Percentiles rank a stretch among this genome's conserved stretches.
Conservation (phyloP, 2,329 filamentous ascomycete species). For the Clarireedia homoeocarpa region DNA sequence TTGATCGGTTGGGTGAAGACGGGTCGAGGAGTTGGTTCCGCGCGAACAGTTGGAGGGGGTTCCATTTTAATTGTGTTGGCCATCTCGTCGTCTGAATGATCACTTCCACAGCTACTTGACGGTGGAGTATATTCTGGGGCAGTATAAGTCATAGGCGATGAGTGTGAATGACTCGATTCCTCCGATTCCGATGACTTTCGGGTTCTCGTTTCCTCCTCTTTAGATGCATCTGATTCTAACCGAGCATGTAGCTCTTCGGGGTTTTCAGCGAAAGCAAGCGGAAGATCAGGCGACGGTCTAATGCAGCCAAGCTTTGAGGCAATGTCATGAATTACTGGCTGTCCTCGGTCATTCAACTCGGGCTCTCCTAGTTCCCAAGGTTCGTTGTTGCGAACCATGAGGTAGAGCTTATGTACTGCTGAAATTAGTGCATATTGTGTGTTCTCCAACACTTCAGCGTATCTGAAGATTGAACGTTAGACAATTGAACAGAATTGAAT, state of each 20-base stretch:
- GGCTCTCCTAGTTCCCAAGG: constrained; percentile 56
- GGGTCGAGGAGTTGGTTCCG: too few species aligned
- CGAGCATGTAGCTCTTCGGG: constrained; percentile 49
- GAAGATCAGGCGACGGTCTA: constrained; percentile 52
- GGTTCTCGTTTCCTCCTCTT: constrained; percentile 7
- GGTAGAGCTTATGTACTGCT: constrained; percentile 58
- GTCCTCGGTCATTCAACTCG: constrained; percentile 53
- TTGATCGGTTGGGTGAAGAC: neutral
- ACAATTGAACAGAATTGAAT: constrained; percentile 6
- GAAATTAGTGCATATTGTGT: constrained; percentile 57
- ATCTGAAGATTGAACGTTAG: constrained; percentile 32
- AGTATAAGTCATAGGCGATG: constrained; percentile 17
- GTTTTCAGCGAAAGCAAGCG: constrained; percentile 52
- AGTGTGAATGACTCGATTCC: constrained; percentile 13
- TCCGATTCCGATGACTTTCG: constrained; percentile 15
- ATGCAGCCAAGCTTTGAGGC: constrained; percentile 57
- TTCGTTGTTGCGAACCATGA: constrained; percentile 52
- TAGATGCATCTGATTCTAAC: constrained; percentile 33
- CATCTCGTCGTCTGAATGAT: constrained; percentile 17
- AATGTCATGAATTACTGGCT: constrained; percentile 58
- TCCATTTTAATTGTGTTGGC: neutral
- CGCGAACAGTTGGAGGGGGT: too few species aligned
- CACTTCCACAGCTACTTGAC: constrained; percentile 23
- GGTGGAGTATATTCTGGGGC: constrained; percentile 12
- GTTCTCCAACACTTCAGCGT: constrained; percentile 58